A percentile compares a stretch with the other conserved stretches of the same genome.
These are phyloP conservation scores for Exophiala mesophila DNA, from an alignment of 2,329 filamentous ascomycete species.

Conservation along the genomic window DNA sequence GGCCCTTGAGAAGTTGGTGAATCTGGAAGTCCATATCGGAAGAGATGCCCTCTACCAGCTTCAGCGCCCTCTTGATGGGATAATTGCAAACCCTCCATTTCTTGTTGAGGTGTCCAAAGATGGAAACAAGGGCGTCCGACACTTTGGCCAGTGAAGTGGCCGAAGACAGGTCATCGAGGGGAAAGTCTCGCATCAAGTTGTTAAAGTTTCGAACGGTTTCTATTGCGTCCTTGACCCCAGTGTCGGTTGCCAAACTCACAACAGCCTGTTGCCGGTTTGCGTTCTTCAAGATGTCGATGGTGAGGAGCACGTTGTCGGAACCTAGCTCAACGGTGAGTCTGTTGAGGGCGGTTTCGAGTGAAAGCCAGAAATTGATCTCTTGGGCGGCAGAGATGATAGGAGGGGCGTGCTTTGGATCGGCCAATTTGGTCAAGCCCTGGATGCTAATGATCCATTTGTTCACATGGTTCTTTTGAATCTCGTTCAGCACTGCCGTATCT, in stretches of 20 bases:
- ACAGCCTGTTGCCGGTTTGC: slow-evolving; percentile 98
- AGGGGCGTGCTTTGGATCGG: slow-evolving; percentile 63
- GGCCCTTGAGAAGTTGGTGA: slow-evolving; percentile 78
- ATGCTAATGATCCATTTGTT: slow-evolving; percentile 99
- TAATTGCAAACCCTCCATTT: slow-evolving; percentile 96
- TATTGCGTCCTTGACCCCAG: slow-evolving; percentile 89
- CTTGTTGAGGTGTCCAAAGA: slow-evolving; percentile 94
- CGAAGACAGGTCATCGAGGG: slow-evolving; percentile 87
- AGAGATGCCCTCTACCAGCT: slow-evolving; percentile 95
- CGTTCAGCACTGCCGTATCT: slow-evolving; percentile 90
- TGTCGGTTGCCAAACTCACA: slow-evolving; percentile 93
- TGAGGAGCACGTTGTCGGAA: slow-evolving; percentile 83
- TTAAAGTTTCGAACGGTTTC: slow-evolving; percentile 99
- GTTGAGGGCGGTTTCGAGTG: slow-evolving; percentile 90
- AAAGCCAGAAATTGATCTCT: slow-evolving; percentile 98
- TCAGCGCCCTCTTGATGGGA: slow-evolving; percentile 82
- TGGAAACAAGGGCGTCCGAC: slow-evolving; percentile 79
- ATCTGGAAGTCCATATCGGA: slow-evolving; percentile 83
- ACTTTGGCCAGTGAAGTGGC: slow-evolving; percentile 85
- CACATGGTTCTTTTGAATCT: slow-evolving; percentile 75
- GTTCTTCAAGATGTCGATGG: slow-evolving; percentile 90
- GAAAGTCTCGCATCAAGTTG: slow-evolving; percentile 96
- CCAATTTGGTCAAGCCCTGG: slow-evolving; percentile 90
- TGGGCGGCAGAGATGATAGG: slow-evolving; percentile 67
- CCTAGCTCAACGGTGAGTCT: slow-evolving; percentile 83